These are phyloP conservation scores for Hyaloscypha hepaticicola DNA, from an alignment of 495 filamentous ascomycete genomes.

Conservation along the genomic window DNA sequence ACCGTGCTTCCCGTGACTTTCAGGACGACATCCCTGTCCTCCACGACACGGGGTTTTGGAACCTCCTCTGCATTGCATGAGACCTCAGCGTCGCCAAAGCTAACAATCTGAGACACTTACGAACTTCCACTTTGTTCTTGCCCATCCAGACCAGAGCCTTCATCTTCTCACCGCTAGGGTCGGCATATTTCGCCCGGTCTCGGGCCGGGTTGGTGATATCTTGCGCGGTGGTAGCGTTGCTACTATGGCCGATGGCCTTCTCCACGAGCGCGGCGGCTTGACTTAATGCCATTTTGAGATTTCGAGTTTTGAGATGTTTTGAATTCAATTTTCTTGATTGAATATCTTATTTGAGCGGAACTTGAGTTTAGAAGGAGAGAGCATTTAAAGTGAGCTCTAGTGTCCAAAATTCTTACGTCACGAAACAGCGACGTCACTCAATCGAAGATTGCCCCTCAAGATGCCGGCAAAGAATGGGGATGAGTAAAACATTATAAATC, in stretches of 20 bases:
- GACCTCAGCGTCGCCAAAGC: not conserved
- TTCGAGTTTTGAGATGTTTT: not conserved
- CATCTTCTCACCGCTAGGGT: conserved; percentile 56
- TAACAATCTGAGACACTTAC: conserved; percentile 31
- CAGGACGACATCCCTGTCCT: conserved; percentile 76
- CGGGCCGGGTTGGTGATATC: conserved; percentile 50
- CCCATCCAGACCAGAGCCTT: conserved; percentile 72
- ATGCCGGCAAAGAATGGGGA: not conserved
- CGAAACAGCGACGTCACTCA: not conserved
- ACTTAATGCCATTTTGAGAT: conserved; percentile 22
- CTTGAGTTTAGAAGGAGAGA: not conserved
- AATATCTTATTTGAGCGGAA: not conserved
- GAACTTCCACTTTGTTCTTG: conserved; percentile 61
- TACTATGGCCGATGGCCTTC: conserved; percentile 62
- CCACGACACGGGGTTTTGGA: conserved; percentile 66
- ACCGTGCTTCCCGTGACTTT: conserved; percentile 84
- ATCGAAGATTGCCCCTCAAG: not conserved
- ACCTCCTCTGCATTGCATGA: conserved; percentile 27
- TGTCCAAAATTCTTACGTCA: not conserved
- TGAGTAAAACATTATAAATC: not conserved
- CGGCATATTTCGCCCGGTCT: conserved; percentile 42
- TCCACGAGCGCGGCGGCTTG: conserved; percentile 59
- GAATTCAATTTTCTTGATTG: not conserved
- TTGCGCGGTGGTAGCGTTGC: conserved; percentile 54
- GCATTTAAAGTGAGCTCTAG: not conserved